Evolutionary conservation across 345 rosid genomes (phyloP), one percentile per base, ranked within the genome.

Genomic region (Trapa incisa): DNA sequence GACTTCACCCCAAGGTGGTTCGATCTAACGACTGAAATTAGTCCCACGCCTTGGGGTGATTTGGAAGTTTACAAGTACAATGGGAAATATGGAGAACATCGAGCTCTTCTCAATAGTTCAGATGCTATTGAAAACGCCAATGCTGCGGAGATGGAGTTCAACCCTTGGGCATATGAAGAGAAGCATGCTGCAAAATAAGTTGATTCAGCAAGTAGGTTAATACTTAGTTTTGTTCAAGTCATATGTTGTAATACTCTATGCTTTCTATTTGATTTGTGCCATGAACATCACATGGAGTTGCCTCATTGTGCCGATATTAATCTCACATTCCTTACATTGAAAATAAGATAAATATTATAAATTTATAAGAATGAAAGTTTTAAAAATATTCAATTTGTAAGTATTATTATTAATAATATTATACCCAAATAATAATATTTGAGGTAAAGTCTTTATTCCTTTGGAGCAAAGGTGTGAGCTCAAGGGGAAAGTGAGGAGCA

Each of bases 1-100:
- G 76, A 82, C 50, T 87, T 87, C 66, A 73, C 72, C 1, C 87
- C 96, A 39, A 81, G 80, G 82, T 87, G 92, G 90, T 89, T 89
- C 42, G 89, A 87, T 73, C 66, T 78, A 37, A 86, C 85, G 0
- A 83, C 83, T 2, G 89, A 85, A 74, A 68, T 82, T 32, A 74
- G 83, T 36, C 36, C 86, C 11, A 87, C 87, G 10, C 92, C 89
- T 32, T 87, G 89, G 89, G 89, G 86, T 65, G 93, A 84, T 66
- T 50, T 89, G 73, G 92, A 84, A 72, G 62, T 89, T 43, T 89
- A 84, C 79, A 79, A 52, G 53, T 87, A 73, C 87, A 87, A 89
- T 17, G 84, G 90, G 37, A 89, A 83, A 70, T 87, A 84, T 67
- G 67, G 65, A 0, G 86, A 85, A 64, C 89, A 85, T 64, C 79